Evolutionary conservation across 352 stramenopile species (phyloP), one percentile per base, ranked within the genome.

Genomic region (Ophiocytium majus): DNA sequence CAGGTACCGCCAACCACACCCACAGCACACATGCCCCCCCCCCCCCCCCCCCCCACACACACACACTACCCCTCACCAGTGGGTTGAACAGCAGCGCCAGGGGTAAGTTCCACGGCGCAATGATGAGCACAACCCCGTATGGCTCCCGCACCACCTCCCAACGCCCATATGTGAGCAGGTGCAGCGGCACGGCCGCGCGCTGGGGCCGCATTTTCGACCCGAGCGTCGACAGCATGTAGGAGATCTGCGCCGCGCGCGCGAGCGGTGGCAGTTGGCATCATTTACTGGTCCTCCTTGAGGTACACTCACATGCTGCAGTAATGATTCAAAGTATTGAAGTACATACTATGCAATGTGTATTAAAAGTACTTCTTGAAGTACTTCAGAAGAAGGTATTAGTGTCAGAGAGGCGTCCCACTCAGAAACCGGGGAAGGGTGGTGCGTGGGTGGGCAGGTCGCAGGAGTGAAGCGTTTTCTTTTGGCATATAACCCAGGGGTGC

Each of bases 101-200:
- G 0, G 95, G 95, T 86, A 96, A 98, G 88, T 98, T 98, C 93
- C 94, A 98, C 82, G 95, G 94, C 57, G 92, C 90, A 10, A 98
- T 95, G 88, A 98, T 86, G 50, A 95, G 94, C 19, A 95, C 92
- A 17, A 96, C 93, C 43, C 94, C 95, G 63, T 82, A 87, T 0
- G 87, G 87, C 76, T 90, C 82, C 34, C 5, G 66, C 32, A 78
- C 32, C 32, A 78, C 35, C 5, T 14, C 14, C 66, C 32, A 78
- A 17, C 66, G 5, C 5, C 43, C 43, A 14, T 57, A 57, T 5
- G 43, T 5, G 5, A 5, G 43, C 43, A 57, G 43, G 5, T 57
- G 43, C 43, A 57, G 43, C 43, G 43, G 43, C 43, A 14, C 14
- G 43, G 5, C 5, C 43, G 14, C 43, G 43, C 43, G 5, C 43